phyloP scores from a whole-genome alignment of 2,329 filamentous ascomycete species.

The Epicoccum sorghinum region DNA sequence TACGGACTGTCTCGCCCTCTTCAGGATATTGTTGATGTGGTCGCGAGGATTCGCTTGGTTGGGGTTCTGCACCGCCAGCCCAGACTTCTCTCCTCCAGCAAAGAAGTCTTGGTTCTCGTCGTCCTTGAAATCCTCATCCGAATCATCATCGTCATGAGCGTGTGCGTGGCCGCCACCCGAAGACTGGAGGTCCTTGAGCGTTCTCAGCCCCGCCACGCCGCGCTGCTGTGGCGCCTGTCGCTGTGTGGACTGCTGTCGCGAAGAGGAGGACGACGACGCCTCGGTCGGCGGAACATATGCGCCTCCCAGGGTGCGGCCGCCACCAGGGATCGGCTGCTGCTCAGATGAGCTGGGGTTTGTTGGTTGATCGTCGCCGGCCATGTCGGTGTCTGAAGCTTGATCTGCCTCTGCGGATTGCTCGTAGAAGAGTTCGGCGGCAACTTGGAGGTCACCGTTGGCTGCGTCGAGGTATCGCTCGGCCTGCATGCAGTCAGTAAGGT shows the following conservation, averaged over 20 bases:
- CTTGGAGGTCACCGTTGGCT: constrained; percentile 54
- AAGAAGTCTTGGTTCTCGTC: constrained; percentile 72
- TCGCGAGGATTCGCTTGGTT: constrained; percentile 58
- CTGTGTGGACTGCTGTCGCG: constrained; percentile 27
- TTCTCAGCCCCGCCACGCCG: constrained; percentile 45
- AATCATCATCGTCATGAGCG: constrained; percentile 59
- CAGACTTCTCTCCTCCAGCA: constrained; percentile 84
- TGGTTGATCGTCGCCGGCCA: constrained; percentile 42
- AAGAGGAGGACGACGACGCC: constrained; percentile 35
- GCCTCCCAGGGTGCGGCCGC: constrained; percentile 46
- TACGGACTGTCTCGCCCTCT: constrained; percentile 53
- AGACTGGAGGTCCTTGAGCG: constrained; percentile 54
- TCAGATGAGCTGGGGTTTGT: constrained; percentile 13
- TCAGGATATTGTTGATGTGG: constrained; percentile 58
- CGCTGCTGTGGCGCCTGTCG: constrained; percentile 38
- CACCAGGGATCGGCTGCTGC: constrained; percentile 33
- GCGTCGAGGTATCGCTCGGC: constrained; percentile 53
- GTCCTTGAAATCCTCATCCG: constrained; percentile 67
- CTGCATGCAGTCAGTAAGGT: constrained; percentile 42
- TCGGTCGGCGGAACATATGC: constrained; percentile 40
- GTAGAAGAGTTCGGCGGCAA: constrained; percentile 54
- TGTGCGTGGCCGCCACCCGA: constrained; percentile 51
- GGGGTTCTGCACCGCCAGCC: constrained; percentile 70
- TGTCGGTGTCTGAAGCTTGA: constrained; percentile 40
- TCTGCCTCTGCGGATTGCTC: constrained; percentile 39